Base-by-base conservation (phyloP, 1,284 basidiomycete species). In the Heterobasidion occidentale region DNA sequence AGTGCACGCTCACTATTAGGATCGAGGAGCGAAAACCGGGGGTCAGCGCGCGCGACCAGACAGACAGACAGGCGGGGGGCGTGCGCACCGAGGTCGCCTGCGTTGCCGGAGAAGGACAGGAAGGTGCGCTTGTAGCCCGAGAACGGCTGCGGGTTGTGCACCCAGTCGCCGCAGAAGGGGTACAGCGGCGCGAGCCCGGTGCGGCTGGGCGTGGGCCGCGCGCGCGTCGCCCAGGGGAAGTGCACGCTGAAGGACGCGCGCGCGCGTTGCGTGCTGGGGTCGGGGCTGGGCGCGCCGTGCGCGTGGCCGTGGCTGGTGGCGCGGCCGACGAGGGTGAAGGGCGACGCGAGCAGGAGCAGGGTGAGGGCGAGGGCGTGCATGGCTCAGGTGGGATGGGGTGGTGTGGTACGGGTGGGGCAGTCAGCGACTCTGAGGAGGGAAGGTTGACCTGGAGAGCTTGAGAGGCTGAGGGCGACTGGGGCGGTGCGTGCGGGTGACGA, bases 31-130 rank as follows among this genome's bases (percentile, higher is more conserved):
- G 2, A 19, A 19, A 19, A 19, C 11, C 14, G 34, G 34, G 49
- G 8, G 17, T n/a, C 33, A 17, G 9, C 33, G 3, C 27, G 34
- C 17, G 49, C 12, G 11, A 12, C 3, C 12, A 42, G n/a, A 12
- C 3, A n/a, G n/a, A 5, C n/a, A 42, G 38, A 42, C 12, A 15
- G 15, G 38, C 9, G 38, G 38, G 15, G 15, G 15, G 15, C 9
- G n/a, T 3, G 42, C 53, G n/a, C 27, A 54, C 53, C 53, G 44
- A 54, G 53, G 45, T 54, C 53, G 20, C 53, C 53, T 4, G 44
- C 42, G 17, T 46, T n/a, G n/a, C 53, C 53, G 3, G 53, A 54
- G 42, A 54, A 54, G 7, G 53, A 54, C 6, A 54, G 36, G 53
- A 54, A 54, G 14, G 38, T 19, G 17, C 42, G 53, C 17, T 46